Evolutionary conservation across 352 stramenopile species (phyloP).

Genomic region (Phytophthora pini): DNA sequence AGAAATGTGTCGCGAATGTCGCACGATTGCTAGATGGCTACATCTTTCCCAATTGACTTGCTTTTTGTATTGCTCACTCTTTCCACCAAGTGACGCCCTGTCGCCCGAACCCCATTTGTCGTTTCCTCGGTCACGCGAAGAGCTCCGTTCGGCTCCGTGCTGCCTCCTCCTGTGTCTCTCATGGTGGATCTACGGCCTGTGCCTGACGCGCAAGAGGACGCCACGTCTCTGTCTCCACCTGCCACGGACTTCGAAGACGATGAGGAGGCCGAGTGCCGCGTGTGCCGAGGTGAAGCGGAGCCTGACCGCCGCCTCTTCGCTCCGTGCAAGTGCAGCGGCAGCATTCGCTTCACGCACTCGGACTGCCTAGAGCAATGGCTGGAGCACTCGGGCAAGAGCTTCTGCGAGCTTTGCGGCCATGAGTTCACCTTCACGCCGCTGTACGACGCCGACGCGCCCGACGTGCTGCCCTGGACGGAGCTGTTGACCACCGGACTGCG

Average conservation of each 20-base stretch:
- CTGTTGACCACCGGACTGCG: conserved; percentile 85
- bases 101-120: conserved; percentile 10
- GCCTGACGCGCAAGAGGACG: conserved; percentile 6
- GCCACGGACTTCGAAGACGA: conserved; percentile 36
- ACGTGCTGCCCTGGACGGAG: conserved; percentile 89
- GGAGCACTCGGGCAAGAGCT: conserved; percentile 90
- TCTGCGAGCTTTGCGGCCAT: conserved; percentile 94
- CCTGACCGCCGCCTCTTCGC: conserved; percentile 75
- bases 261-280: conserved; percentile 93
- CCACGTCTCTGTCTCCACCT: neutral
- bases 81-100: neutral
- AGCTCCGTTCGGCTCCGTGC: neutral
- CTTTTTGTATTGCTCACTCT: conserved; percentile 1
- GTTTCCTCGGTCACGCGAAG: conserved; percentile 1
- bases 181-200: conserved; percentile 26
- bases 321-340: conserved; percentile 95
- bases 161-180: too few relatives aligned
- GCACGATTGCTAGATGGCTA: conserved; percentile 11
- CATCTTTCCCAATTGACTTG: neutral
- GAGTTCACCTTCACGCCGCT: conserved; percentile 93
- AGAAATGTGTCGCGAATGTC: conserved; percentile 11
- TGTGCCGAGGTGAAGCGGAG: conserved; percentile 93
- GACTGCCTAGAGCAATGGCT: conserved; percentile 96
- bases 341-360: conserved; percentile 94
- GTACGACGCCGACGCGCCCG: conserved; percentile 89